Evolutionary conservation across 2,329 filamentous ascomycete genomes (phyloP).

Genomic region (Thelonectria rubi): DNA sequence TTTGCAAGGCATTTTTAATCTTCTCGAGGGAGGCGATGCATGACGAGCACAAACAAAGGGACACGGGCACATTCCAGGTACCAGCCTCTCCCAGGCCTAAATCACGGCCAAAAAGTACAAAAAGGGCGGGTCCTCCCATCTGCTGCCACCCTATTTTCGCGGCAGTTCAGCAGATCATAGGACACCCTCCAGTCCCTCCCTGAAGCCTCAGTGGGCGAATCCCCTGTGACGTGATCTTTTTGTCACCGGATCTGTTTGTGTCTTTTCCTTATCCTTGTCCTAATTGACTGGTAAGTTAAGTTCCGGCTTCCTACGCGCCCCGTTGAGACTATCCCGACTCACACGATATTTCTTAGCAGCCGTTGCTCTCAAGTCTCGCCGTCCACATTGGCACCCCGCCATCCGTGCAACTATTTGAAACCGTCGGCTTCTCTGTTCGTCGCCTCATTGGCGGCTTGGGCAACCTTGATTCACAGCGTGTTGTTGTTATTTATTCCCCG

Average conservation of each 20-base stretch:
- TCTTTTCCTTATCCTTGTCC: not conserved
- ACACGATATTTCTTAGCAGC: constrained; percentile 13
- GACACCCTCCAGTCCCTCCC: constrained; percentile 18
- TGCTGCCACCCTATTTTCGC: constrained; percentile 35
- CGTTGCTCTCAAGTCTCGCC: not conserved
- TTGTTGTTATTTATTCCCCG: constrained; percentile 4
- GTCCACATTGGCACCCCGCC: constrained; percentile 3
- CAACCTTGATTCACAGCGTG: constrained; percentile 6
- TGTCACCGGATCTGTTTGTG: not conserved
- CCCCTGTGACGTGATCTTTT: constrained; percentile 14
- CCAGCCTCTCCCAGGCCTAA: too few species aligned
- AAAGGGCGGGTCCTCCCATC: constrained; percentile 43
- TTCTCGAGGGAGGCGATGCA: not conserved
- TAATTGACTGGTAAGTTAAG: not conserved
- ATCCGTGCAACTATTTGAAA: constrained; percentile 14
- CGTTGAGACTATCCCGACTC: constrained; percentile 1
- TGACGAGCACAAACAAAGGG: not conserved
- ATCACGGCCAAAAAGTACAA: constrained; percentile 41
- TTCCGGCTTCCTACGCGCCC: not conserved
- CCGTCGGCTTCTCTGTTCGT: constrained; percentile 1
- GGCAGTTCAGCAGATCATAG: constrained; percentile 40
- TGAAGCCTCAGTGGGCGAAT: constrained; percentile 1
- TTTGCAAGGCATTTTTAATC: not conserved
- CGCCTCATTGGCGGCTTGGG: constrained; percentile 18
- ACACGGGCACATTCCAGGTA: not conserved